Evolutionary conservation across 2,329 filamentous ascomycete genomes (phyloP).

Genomic region (Sporothrix brunneoviolacea): DNA sequence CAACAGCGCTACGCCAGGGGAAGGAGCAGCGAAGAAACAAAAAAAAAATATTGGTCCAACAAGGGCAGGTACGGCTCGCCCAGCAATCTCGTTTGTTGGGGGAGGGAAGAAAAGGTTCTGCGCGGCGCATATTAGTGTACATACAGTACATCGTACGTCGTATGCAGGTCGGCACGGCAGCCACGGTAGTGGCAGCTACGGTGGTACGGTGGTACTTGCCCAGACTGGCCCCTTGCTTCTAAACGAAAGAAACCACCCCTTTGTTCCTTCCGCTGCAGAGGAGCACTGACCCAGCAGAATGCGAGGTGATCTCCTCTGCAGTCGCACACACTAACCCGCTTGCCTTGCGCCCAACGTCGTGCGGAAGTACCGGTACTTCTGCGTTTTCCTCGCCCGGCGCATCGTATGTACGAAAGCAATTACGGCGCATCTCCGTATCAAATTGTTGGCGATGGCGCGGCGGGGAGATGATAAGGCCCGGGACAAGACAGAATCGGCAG

Average conservation of each 20-base stretch:
- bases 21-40: neutral
- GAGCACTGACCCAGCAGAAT: constrained; percentile 2
- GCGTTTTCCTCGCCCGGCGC: too few relatives aligned
- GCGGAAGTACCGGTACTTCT: constrained; percentile 4
- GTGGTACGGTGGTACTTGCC: too few relatives aligned
- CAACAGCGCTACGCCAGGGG: neutral
- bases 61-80: constrained; percentile 14
- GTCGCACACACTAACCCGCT: neutral
- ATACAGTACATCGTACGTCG: neutral
- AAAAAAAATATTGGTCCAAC: constrained; percentile 12
- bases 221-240: constrained; percentile 6
- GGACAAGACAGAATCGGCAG: neutral
- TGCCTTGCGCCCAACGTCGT: neutral
- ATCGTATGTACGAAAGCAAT: too few relatives aligned
- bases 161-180: constrained; percentile 11
- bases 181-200: too few relatives aligned
- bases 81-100: constrained; percentile 20
- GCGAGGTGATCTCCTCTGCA: neutral
- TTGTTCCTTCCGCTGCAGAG: constrained; percentile 2
- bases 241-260: constrained; percentile 4
- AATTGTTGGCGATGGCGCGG: too few relatives aligned
- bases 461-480: too few relatives aligned
- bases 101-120: constrained; percentile 6
- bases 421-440: too few relatives aligned
- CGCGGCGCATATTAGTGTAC: neutral